Evolutionary conservation across 2,329 filamentous ascomycete genomes (phyloP).

Genomic region (Periconia digitata): DNA sequence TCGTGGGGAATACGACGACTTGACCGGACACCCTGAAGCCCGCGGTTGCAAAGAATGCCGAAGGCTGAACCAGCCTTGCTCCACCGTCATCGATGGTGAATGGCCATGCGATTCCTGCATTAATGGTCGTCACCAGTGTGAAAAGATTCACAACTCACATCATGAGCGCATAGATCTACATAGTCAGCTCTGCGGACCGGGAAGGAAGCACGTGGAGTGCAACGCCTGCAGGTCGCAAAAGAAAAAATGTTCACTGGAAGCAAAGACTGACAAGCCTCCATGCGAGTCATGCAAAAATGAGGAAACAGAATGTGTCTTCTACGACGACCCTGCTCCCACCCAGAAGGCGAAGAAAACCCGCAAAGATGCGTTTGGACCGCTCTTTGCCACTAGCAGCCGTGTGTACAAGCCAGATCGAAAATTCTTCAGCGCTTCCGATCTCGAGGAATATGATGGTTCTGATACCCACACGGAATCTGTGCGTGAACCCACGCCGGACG

Average conservation of each 20-base stretch:
- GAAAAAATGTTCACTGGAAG: constrained; percentile 35
- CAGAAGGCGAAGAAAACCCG: too few species aligned
- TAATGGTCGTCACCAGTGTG: not conserved
- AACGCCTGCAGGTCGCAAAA: constrained; percentile 30
- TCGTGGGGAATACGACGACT: constrained; percentile 19
- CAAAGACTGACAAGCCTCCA: constrained; percentile 28
- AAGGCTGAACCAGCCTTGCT: constrained; percentile 19
- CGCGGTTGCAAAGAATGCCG: constrained; percentile 41
- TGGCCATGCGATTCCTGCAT: constrained; percentile 24
- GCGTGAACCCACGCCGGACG: constrained; percentile 23
- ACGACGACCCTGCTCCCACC: constrained; percentile 10
- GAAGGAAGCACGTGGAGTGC: constrained; percentile 23
- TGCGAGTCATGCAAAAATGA: constrained; percentile 35
- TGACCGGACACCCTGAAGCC: constrained; percentile 36
- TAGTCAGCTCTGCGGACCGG: constrained; percentile 17
- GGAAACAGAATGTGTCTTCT: constrained; percentile 33
- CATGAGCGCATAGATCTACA: constrained; percentile 20
- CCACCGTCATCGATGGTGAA: constrained; percentile 27
- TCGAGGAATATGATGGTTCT: constrained; percentile 1
- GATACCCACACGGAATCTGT: not conserved
- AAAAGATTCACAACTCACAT: not conserved
- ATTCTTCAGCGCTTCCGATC: not conserved
- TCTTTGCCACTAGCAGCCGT: not conserved
- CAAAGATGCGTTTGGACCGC: not conserved
- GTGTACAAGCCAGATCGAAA: not conserved